Evolutionary conservation across 208 protist genomes (phyloP), one percentile per base, ranked within the genome.

Genomic region (Trypanosoma cruzi): DNA sequence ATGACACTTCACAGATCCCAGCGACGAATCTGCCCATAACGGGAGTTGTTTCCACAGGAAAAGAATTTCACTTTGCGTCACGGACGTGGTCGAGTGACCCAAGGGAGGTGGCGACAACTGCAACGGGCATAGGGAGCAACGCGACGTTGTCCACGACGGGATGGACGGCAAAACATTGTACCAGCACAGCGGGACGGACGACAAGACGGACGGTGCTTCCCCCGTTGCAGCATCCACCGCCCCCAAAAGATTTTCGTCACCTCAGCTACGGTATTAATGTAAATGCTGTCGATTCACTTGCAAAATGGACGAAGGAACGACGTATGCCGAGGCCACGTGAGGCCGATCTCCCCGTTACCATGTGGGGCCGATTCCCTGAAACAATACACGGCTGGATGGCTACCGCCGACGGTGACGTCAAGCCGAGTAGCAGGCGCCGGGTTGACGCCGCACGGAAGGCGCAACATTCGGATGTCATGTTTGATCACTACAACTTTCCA

Each of bases 401-500:
- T 13, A 57, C 48, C 20, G n/a, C 53, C 0, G 68, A 80, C 22
- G 74, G 74, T 13, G 36, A 42, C 11, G 2, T 60, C 10, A 66
- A 68, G 42, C 52, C 58, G 24, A 61, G 4, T 26, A 50, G 20
- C 32, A 34, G 53, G 4, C 48, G 62, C 16, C 46, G 52, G 0
- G 14, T 61, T 22, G 59, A 71, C 4, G 22, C 37, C 46, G 74
- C 49, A 37, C 40, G 61, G 44, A 62, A 53, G 37, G 37, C 46
- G 22, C 40, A 55, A 54, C 54, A 62, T 16, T 70, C 78, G 8
- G 68, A 67, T 40, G 55, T 83, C 5, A 57, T 72, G 62, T 76
- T 83, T 48, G 78, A 74, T 34, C 68, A 82, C 68, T 82, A 64
- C 31, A 60, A 67, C 48, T 77, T 60, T 59, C 71, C 64, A 11